Evolutionary conservation across 2,329 filamentous ascomycete species (phyloP), one percentile per base, ranked within the genome.

Genomic region (Calonectria hongkongensis): DNA sequence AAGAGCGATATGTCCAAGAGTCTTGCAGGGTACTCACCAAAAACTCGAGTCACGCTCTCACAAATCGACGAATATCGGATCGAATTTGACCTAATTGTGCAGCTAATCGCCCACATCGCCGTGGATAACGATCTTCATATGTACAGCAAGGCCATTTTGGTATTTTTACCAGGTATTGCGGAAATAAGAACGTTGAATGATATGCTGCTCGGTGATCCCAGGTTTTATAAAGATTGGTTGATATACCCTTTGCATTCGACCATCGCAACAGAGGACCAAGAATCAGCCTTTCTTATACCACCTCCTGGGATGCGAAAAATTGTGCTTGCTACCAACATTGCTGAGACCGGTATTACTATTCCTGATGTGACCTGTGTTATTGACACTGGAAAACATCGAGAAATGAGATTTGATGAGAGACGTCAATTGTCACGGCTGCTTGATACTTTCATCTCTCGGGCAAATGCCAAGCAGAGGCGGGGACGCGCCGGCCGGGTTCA

Each of bases 281-380:
- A 99, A 84, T 93, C 94, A 41, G 97, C 97, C 0, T 99, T 99
- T 82, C 87, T 95, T 7, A 86, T 98, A 0, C 97, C 97, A 7
- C 95, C 96, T 1, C 89, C 88, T 3, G 96, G 96, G 0, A 88
- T 92, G 70, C 91, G 96, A 74, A 99, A 99, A 85, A 97, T 99
- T 75, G 96, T 99, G 2, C 89, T 99, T 68, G 96, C 97, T 2
- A 99, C 97, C 16, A 99, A 99, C 81, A 99, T 99, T 82, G 97
- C 97, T 5, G 97, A 99, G 83, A 99, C 97, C 0, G 97, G 97
- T 86, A 98, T 99, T 81, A 99, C 97, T 0, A 99, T 99, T 76
- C 97, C 97, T 1, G 97, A 99, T 82, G 95, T 99, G 36, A 98
- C 97, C 0, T 98, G 96, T 79, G 97, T 99, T 56, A 94, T 99